Evolutionary conservation across 1,284 basidiomycete genomes (phyloP), one percentile per base, ranked within the genome.

Genomic region (Uromyces viciae-fabae): DNA sequence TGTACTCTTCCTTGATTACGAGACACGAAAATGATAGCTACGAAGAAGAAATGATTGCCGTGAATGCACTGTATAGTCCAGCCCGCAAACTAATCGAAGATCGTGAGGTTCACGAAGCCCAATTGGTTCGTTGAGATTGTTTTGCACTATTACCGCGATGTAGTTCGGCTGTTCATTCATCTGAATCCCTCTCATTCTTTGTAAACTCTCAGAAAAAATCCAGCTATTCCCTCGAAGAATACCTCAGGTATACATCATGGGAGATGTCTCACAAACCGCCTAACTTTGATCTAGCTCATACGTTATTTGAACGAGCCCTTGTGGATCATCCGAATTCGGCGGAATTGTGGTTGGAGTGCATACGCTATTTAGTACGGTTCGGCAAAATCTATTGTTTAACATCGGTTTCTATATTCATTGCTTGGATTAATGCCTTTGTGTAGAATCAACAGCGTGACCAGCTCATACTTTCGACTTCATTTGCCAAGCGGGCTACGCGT

Each of bases 1-100:
- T 64, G 58, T 81, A 73, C 58, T 81, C 78, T 8, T 64, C 38
- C 22, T 66, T 81, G 33, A 72, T 74, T 40, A 81, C 78, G 5
- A 73, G 64, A 19, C 40, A 74, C 43, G 71, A 81, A n/a, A 81
- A 81, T 49, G 60, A 81, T 40, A 62, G 38, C 22, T 81, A 81
- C 40, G 78, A 81, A 66, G 71, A 81, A 36, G 78, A 81, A 43
- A 73, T 81, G 71, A 71, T 81, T 19, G 58, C 69, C 38, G 78
- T 73, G 2, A 81, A 81, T 73, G 36, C 49, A 43, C 31, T 73
- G 11, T 74, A 81, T 28, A 81, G 78, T 43, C 58, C 78, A 38
- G 69, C 78, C 43, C 69, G 71, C 17, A n/a, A 81, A 56, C 56
- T 72, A 40, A 81, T 72, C 43, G 68, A 81, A 3, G 78, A 81